Evolutionary conservation across 179 eudicot species (phyloP), one percentile per base, ranked within the genome.

Genomic region (Drosera spatulata): DNA sequence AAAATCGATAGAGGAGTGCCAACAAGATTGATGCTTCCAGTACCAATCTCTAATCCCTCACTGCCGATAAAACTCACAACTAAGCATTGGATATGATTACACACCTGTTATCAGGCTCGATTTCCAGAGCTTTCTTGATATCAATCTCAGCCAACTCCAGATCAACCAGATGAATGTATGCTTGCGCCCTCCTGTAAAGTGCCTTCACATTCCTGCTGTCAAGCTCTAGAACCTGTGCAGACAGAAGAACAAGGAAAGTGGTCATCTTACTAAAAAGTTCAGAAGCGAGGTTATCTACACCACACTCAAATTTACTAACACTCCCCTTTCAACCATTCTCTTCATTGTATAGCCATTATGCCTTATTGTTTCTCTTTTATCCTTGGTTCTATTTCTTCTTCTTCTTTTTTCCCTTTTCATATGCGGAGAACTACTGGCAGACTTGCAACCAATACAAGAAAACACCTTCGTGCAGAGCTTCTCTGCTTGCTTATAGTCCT

Each of bases 401-500:
- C 33, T 22, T 22, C 33, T 22, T 22, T 22, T 1, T 1, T 1
- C 33, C 33, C 33, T 22, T 22, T 22, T 22, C 33, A 1, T 22
- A 22, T 22, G 33, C 33, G 33, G 33, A 22, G 33, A 22, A 22
- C 33, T 22, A 22, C 1, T 22, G 33, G 33, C 33, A 22, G 33
- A 22, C 33, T 22, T 22, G 33, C 33, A 22, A 22, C 1, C 33
- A 22, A 0, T 22, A 22, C n/a, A 41, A 58, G 9, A 9, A 6
- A 33, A 55, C 58, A 64, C 71, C 50, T 76, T 69, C 42, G 73
- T 83, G 72, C 97, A 91, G 0, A 91, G 84, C 66, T 87, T 87
- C 70, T 73, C 91, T 8, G 91, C 96, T 70, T 80, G 66, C 77
- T 83, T 87, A 70, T 85, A 91, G 2, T 83, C 91, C 64, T 85